Evolutionary conservation across 2,329 filamentous ascomycete genomes (phyloP), one percentile per base, ranked within the genome.

Genomic region (Sclerotiophoma versabilis): DNA sequence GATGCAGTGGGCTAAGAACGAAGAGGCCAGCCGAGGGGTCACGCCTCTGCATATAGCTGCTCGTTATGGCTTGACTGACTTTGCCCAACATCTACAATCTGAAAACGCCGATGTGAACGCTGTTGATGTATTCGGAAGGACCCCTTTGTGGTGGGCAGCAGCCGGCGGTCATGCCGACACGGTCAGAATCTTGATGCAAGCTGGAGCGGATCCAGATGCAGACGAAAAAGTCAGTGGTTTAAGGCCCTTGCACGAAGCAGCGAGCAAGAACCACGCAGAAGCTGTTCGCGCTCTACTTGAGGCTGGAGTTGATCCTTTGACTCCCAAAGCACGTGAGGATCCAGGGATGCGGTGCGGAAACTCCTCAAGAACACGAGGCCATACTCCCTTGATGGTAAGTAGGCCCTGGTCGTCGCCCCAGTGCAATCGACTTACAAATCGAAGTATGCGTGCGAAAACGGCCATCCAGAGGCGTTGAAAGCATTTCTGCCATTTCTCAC

Each of bases 221-320:
- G 33, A 50, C 0, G 49, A 61, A 1, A 44, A 36, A 6, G 2
- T n/a, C 2, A 10, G 22, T 5, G 76, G 77, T 0, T 36, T 37
- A 7, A 54, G 58, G n/a, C 72, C 77, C 5, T 52, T 80, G 1
- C 73, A 79, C 45, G 6, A 55, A 20, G 76, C 77, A 5, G 74
- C 75, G 2, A 53, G 5, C 4, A 63, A 57, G 8, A 76, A 76
- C 30, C 66, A 73, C 49, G 44, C 34, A 14, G 20, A 19, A 23
- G 19, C 20, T n/a, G 34, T 38, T 11, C 34, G 54, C 14, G 47
- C 64, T 1, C 58, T 79, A 3, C 53, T 80, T 4, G 55, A 68
- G 7, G 73, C 75, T 19, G 77, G 76, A 10, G 72, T 75, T 1
- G 55, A 74, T 30, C 71, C 75, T 0, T 43, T 75, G 4, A 38